A percentile compares a stretch with the other conserved stretches of the same genome.
Evolutionary conservation across 257 asterid species (phyloP).

Genomic region (Solanum piurae): DNA sequence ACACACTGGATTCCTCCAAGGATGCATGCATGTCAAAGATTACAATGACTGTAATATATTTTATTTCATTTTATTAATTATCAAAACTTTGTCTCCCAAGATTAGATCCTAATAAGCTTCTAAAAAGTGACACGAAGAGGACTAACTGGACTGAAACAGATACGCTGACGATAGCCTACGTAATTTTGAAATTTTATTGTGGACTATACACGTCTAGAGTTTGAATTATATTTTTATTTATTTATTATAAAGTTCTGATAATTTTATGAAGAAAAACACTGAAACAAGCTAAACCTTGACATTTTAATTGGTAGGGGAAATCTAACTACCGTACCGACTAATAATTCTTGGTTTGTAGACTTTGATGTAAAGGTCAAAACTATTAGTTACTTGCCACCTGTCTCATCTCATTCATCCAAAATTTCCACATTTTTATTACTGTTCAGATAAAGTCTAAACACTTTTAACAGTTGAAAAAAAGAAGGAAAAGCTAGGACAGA

Average conservation of each 20-base stretch:
- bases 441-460: background rate
- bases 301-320: conserved; percentile 43
- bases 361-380: conserved; percentile 42
- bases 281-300: conserved; percentile 26
- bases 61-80: background rate
- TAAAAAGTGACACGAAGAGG: background rate
- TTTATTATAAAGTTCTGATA: background rate
- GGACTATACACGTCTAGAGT: background rate
- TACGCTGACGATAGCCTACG: background rate
- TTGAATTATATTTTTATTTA: background rate
- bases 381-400: conserved; percentile 27
- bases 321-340: conserved; percentile 75
- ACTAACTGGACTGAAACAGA: background rate
- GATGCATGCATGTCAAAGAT: background rate
- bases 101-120: background rate
- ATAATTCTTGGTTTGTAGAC: conserved; percentile 18
- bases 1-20: background rate
- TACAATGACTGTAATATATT: background rate
- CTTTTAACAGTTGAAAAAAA: background rate
- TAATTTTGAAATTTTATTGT: background rate
- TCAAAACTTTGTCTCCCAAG: background rate
- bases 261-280: conserved; percentile 7
- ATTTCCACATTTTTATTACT: background rate
- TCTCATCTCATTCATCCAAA: conserved; percentile 1
- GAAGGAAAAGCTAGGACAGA: background rate